Percentiles rank a stretch among this genome's conserved stretches.
phyloP scores from a whole-genome alignment of 2,329 filamentous ascomycete species.

The Colletotrichum camelliae region DNA sequence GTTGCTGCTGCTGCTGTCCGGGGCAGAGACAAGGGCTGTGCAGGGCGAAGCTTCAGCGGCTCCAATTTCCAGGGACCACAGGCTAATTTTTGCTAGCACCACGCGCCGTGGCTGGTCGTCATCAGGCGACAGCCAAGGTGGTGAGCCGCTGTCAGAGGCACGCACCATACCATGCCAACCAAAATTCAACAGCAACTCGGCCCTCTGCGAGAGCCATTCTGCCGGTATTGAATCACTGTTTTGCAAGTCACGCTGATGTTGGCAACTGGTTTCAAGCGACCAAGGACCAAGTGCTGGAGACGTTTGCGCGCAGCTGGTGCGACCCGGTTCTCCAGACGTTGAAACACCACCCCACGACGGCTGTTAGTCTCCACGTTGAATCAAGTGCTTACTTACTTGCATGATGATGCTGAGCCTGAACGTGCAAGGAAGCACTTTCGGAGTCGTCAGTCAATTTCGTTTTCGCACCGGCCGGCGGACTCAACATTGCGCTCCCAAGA shows the following conservation, averaged over 20 bases:
- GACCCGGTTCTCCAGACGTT: not conserved
- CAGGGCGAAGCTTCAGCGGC: conserved; percentile 13
- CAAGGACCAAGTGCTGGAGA: not conserved
- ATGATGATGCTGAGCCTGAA: not conserved
- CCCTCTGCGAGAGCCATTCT: not conserved
- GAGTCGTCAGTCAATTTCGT: not conserved
- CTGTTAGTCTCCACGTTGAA: not conserved
- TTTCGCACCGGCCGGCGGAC: not conserved
- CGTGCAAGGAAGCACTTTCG: not conserved
- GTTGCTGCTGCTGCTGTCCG: not conserved
- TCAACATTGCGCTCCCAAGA: not conserved
- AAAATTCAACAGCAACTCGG: not conserved
- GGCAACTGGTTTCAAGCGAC: not conserved
- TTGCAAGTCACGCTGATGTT: not conserved
- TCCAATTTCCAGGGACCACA: conserved; percentile 1
- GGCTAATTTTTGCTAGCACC: not conserved
- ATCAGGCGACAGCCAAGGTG: not conserved
- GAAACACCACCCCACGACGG: not conserved
- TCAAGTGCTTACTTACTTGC: conserved; percentile 7
- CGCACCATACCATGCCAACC: not conserved
- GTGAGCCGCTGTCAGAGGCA: not conserved
- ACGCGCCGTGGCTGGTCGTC: not conserved
- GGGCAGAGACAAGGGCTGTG: conserved; percentile 6
- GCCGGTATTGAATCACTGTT: not conserved
- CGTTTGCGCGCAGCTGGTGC: not conserved